Evolutionary conservation across 1,284 basidiomycete genomes (phyloP), one percentile per base, ranked within the genome.

Genomic region (Phellinidium pouzarii): DNA sequence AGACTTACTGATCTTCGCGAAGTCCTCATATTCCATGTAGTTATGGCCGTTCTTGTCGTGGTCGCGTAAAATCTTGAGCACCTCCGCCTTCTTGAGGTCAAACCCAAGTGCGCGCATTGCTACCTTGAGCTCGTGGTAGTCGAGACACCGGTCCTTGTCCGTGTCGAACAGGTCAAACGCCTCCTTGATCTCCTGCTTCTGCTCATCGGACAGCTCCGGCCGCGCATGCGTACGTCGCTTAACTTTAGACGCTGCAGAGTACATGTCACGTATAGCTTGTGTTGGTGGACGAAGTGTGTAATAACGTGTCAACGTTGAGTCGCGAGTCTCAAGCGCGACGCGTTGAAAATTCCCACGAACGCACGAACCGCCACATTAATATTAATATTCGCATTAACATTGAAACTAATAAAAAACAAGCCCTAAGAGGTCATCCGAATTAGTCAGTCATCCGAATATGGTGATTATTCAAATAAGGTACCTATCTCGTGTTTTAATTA

Each of bases 101-200:
- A 99, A 99, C 0, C 96, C 96, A 44, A 99, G 74, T 3, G 96
- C 96, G 44, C 96, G 80, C 91, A 99, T 94, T 42, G 95, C 94
- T 59, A 99, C 96, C 68, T 98, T 98, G 62, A 99, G 79, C 69
- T 99, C 96, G 71, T 99, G 95, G 71, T 98, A 99, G 72, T 95
- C 94, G 57, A 96, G 78, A 49, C 79, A 84, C n/a, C 93, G 92
- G 65, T 99, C 95, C 75, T 97, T 97, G 78, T 99, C 95, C 29
- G 93, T 92, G 72, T 99, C 96, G 66, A 99, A 99, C 53, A 99
- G 83, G 69, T 98, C 94, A 65, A 99, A 99, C 0, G 96, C 96
- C 66, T 99, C 96, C 66, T 94, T 94, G 61, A 99, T 96, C 72
- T 99, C 95, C 64, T 93, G 87, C 62, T 92, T 90, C 68, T 98